Evolutionary conservation across 129 eudicot species (phyloP), one percentile per base, ranked within the genome.

Genomic region (Helichrysum umbraculigerum): DNA sequence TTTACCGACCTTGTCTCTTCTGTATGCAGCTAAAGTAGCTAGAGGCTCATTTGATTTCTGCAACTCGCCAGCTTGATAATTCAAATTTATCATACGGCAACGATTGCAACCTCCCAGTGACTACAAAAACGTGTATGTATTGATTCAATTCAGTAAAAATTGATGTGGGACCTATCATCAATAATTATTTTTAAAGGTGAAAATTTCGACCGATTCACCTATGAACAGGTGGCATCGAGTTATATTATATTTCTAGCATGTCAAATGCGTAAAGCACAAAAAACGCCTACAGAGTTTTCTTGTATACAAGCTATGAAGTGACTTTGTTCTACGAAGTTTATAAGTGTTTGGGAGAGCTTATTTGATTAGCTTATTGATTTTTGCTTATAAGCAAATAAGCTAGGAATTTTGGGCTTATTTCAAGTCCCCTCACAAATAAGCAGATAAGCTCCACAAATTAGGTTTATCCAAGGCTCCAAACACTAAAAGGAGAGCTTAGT

Each of bases 91-190:
- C 98, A 93, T 90, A 79, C 91, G 93, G 83, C 98, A 93, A 41
- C 98, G 98, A 37, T 93, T 93, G 87, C 98, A 93, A 44, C 97
- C 97, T 6, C 98, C 98, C 77, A 90, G 64, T 10, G 98, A 93
- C 98, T 93, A 83, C 83, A 85, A 47, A 30, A 52, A 79, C 17
- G 16, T 9, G 41, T 61, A 44, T 63, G 80, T 12, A n/a, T 12
- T 3, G 42, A 63, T 28, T 28, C 30, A 63, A 63, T 0, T 9
- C 9, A 1, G 6, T 17, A 11, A 56, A 56, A 56, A 56, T 6
- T 56, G 61, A 2, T 6, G 22, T 4, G 61, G 8, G 8, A 56
- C 61, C 10, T 56, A 20, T 10, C 61, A n/a, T 3, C 0, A 19
- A 17, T 56, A 7, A 56, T 56, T 56, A 56, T 56, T 56, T 56